phyloP scores from a whole-genome alignment of 2,329 filamentous ascomycete genomes.

The Penicillium sp. region DNA sequence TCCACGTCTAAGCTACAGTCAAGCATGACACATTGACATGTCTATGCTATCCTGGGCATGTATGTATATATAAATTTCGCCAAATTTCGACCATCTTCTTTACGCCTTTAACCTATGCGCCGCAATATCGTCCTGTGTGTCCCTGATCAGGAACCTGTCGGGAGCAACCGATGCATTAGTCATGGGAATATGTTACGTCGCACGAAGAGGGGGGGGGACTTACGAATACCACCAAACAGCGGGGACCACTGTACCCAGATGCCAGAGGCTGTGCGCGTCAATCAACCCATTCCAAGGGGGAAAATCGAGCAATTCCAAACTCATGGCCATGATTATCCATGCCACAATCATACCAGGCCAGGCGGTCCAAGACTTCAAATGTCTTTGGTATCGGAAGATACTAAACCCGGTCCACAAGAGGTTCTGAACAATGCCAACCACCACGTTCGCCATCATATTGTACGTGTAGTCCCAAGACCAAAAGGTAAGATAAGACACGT shows the following conservation, averaged over 20 bases:
- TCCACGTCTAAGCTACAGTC: not conserved
- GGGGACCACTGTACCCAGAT: constrained; percentile 85
- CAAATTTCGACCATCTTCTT: not conserved
- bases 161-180: constrained; percentile 13
- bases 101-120: constrained; percentile 70
- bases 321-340: constrained; percentile 92
- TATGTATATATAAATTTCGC: not conserved
- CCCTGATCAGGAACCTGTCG: constrained; percentile 77
- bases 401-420: constrained; percentile 84
- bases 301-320: constrained; percentile 92
- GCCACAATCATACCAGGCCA: constrained; percentile 90
- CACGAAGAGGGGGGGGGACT: constrained; percentile 44
- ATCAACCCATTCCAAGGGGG: constrained; percentile 77
- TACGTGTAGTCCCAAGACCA: constrained; percentile 95
- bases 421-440: constrained; percentile 76
- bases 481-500: constrained; percentile 80
- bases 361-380: constrained; percentile 73
- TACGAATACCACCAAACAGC: constrained; percentile 93
- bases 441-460: constrained; percentile 95
- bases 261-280: constrained; percentile 95
- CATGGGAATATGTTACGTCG: constrained; percentile 2
- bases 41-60: not conserved
- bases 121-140: constrained; percentile 78
- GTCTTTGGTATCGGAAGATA: constrained; percentile 68
- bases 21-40: not conserved